Base-by-base conservation (phyloP, 2,329 filamentous ascomycete genomes). In the Neofusicoccum sp. region DNA sequence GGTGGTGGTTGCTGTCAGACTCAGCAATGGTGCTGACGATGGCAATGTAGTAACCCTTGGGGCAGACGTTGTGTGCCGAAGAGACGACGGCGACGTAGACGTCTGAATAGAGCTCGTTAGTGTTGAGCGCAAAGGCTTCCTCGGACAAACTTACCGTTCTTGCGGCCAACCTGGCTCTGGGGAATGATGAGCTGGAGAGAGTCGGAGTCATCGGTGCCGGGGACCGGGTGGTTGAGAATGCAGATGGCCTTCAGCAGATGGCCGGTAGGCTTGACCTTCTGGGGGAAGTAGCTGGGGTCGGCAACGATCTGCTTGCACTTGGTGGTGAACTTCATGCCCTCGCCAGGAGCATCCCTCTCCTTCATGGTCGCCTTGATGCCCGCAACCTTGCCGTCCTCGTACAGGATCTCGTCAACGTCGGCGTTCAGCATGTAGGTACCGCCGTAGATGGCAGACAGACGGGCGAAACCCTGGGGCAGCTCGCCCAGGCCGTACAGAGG, bases 371-470 rank as follows among this genome's bases (percentile, higher is more conserved):
- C 95, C 82, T 96, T 96, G 81, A 99, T 98, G 61, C 95, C 95
- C 14, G 86, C 84, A n/a, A 93, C 90, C 83, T 96, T 96, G 73
- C 84, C 86, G 60, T 82, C 86, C 62, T 96, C 91, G 74, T 95
- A 96, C 63, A 89, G 77, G 66, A 99, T 80, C 81, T 99, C 95
- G 65, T 98, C 90, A 60, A 99, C 85, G 68, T 87, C 87, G 68
- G 95, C 96, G 83, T 98, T 98, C 71, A 99, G 88, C 93, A 99
- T 99, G 81, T 99, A 99, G 54, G 95, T 99, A 69, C 95, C 95
- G 66, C 95, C 95, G 74, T 99, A 98, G 78, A 99, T 98, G 76
- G 95, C 95, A 41, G 93, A 97, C 59, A 99, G 86, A 76, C 95
- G 93, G 65, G 95, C 95, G 71, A 99, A 99, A 63, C 93, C 93